Evolutionary conservation across 2,329 filamentous ascomycete species (phyloP).

Genomic region (Ophiocordyceps camponoti-leonardi): DNA sequence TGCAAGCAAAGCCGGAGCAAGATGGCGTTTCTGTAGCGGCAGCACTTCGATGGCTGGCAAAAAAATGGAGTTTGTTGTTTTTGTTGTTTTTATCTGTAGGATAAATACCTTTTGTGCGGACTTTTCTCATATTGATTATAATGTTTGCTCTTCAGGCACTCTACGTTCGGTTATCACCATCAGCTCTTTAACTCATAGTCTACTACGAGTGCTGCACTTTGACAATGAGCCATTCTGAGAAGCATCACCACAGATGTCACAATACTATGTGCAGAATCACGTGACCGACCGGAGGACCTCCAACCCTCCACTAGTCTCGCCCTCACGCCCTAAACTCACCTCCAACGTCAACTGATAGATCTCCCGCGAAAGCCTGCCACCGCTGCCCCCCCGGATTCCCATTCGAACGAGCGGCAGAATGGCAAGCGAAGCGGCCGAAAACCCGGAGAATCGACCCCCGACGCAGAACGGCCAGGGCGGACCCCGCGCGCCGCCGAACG

Average conservation of each 20-base stretch:
- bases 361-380: background rate
- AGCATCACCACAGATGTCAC: too few species aligned
- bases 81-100: background rate
- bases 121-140: too few species aligned
- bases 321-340: too few species aligned
- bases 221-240: background rate
- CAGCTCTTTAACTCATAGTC: too few species aligned
- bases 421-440: constrained; percentile 18
- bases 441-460: constrained; percentile 11
- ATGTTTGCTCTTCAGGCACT: too few species aligned
- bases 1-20: background rate
- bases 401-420: constrained; percentile 9
- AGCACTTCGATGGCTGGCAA: background rate
- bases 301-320: too few species aligned
- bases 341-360: background rate
- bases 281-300: too few species aligned
- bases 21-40: background rate
- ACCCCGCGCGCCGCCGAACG: constrained; percentile 3
- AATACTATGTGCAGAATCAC: background rate
- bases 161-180: too few species aligned
- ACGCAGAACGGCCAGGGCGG: constrained; percentile 12
- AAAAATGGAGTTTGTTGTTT: background rate
- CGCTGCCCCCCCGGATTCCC: background rate
- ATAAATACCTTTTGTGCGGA: background rate
- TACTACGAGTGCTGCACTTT: background rate